Conservation (phyloP, 2,329 filamentous ascomycete genomes). For the Pseudocercospora eumusae region DNA sequence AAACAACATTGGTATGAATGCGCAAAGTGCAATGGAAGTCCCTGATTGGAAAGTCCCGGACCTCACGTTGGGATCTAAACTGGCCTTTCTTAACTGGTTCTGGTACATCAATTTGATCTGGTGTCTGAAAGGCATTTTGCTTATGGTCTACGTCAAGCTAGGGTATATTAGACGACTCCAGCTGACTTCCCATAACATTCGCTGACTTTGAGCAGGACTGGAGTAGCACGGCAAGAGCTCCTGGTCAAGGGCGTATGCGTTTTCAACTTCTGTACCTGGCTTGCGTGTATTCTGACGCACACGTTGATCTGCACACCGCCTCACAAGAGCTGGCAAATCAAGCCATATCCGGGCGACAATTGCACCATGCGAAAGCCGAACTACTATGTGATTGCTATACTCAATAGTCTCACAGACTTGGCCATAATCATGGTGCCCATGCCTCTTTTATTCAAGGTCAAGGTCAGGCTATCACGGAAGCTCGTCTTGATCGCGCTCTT, state of each 20-base stretch:
- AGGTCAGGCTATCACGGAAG: conserved; percentile 56
- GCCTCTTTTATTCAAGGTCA: conserved; percentile 55
- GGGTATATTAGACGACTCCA: conserved; percentile 10
- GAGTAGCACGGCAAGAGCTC: conserved; percentile 33
- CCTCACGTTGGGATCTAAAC: conserved; percentile 37
- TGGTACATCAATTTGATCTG: conserved; percentile 42
- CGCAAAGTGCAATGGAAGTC: conserved; percentile 33
- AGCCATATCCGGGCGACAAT: conserved; percentile 34
- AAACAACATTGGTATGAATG: conserved; percentile 38
- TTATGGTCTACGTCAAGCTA: conserved; percentile 38
- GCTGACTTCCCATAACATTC: not conserved
- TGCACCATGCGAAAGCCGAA: conserved; percentile 48
- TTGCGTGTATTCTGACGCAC: conserved; percentile 37
- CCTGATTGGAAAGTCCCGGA: conserved; percentile 31
- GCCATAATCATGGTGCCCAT: conserved; percentile 62
- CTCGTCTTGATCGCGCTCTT: conserved; percentile 54
- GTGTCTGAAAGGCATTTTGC: conserved; percentile 39
- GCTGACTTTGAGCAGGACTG: conserved; percentile 23
- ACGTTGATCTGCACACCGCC: conserved; percentile 37
- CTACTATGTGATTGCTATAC: conserved; percentile 59
- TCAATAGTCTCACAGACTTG: conserved; percentile 63
- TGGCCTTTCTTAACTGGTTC: conserved; percentile 40
- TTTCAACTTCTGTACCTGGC: conserved; percentile 35
- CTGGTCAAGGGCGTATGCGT: conserved; percentile 30
- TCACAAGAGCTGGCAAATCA: conserved; percentile 39